Conservation (phyloP, 1,284 basidiomycete species). For the Veloporphyrellus conicus region DNA sequence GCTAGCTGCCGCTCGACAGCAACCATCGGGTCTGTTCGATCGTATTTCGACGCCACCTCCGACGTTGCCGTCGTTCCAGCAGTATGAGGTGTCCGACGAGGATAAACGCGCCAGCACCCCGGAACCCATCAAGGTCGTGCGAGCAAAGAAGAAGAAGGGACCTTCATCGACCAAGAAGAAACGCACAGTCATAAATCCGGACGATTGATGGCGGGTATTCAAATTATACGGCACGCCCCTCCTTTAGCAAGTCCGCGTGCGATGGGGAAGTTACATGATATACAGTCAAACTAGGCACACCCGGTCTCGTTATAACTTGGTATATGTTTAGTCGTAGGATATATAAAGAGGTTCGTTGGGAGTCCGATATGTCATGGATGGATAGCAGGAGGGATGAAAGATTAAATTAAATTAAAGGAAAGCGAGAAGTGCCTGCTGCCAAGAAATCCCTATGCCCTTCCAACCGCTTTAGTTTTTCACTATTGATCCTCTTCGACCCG, state of each 20-base stretch:
- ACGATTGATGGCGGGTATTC: conserved; percentile 9
- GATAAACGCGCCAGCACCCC: conserved; percentile 55
- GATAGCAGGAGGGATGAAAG: conserved; percentile 1
- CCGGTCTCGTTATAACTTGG: conserved; percentile 17
- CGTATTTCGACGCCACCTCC: conserved; percentile 38
- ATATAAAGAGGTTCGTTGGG: conserved; percentile 9
- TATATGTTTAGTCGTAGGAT: conserved; percentile 14
- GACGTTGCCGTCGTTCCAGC: conserved; percentile 49
- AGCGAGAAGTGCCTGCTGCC: conserved; percentile 13
- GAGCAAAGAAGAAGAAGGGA: conserved; percentile 71
- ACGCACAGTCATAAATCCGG: conserved; percentile 41
- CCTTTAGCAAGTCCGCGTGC: conserved; percentile 2
- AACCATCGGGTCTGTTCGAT: conserved; percentile 29
- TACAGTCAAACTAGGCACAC: conserved; percentile 18
- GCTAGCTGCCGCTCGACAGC: conserved; percentile 20
- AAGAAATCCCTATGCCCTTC: not conserved
- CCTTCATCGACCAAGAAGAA: conserved; percentile 60
- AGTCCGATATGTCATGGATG: conserved; percentile 19
- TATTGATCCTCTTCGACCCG: conserved; percentile 67
- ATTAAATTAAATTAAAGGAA: conserved; percentile 2
- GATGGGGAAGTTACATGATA: conserved; percentile 20
- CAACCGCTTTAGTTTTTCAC: conserved; percentile 6
- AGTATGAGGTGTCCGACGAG: conserved; percentile 53
- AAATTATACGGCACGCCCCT: not conserved
- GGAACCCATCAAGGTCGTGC: conserved; percentile 69